phyloP scores from a whole-genome alignment of 2,329 filamentous ascomycete genomes.

The Trichoderma sp. region DNA sequence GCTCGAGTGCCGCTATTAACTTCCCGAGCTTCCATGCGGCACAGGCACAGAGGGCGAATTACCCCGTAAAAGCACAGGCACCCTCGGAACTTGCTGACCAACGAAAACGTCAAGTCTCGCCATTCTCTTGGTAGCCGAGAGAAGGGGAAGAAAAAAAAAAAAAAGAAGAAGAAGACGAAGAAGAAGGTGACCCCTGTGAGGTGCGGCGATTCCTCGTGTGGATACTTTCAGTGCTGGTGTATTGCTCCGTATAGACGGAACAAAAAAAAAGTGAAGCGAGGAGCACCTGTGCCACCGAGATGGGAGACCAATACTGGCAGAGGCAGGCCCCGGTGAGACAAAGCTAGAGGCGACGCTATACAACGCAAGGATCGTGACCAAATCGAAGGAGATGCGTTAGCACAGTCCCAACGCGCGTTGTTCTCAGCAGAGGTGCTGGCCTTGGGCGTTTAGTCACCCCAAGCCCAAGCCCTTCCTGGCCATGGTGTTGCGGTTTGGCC shows the following conservation, averaged over 20 bases:
- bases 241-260: neutral
- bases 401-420: slow-evolving; percentile 10
- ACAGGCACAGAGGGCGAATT: slow-evolving; percentile 6
- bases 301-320: neutral
- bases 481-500: slow-evolving; percentile 12
- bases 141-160: neutral
- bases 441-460: slow-evolving; percentile 2
- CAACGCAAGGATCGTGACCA: slow-evolving; percentile 16
- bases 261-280: neutral
- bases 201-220: neutral
- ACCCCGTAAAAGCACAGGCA: neutral
- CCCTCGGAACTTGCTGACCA: slow-evolving; percentile 1
- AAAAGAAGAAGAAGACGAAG: neutral
- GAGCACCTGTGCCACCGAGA: neutral
- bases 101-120: neutral
- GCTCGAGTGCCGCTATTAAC: slow-evolving; percentile 16
- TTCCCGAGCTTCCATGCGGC: slow-evolving; percentile 16
- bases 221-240: neutral
- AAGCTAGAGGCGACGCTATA: slow-evolving; percentile 6
- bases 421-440: neutral
- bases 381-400: slow-evolving; percentile 16
- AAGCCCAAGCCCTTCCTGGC: slow-evolving; percentile 3
- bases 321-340: neutral
- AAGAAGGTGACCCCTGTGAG: neutral
- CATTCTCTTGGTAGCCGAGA: neutral